These are phyloP conservation scores for Pinus taeda DNA, from an alignment of 75 land plant species.

Conservation along the genomic window DNA sequence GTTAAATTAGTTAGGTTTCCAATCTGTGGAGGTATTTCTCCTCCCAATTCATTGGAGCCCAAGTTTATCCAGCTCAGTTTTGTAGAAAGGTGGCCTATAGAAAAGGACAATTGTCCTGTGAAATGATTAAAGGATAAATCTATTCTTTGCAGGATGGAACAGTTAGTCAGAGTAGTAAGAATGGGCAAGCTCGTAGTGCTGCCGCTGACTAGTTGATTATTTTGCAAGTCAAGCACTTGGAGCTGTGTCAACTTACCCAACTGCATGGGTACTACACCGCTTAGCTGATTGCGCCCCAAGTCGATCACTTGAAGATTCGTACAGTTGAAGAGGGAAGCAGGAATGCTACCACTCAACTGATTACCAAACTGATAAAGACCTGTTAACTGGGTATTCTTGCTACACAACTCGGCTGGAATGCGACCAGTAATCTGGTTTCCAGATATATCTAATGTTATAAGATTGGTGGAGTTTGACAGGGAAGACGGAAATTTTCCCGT, in stretches of 20 bases:
- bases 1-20: constrained; percentile 2
- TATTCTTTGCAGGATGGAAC: not conserved
- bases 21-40: not conserved
- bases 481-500: not conserved
- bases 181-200: not conserved
- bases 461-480: not conserved
- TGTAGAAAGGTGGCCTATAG: not conserved
- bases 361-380: not conserved
- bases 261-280: not conserved
- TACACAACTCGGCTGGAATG: not conserved
- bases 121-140: not conserved
- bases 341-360: not conserved
- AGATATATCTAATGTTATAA: not conserved
- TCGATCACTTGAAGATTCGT: not conserved
- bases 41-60: not conserved
- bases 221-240: not conserved
- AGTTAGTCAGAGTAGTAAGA: not conserved
- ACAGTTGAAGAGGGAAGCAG: not conserved
- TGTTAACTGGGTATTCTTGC: not conserved
- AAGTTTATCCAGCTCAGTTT: not conserved
- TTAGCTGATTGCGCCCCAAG: not conserved
- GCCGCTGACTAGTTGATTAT: not conserved
- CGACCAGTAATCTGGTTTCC: not conserved
- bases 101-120: not conserved
- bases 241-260: not conserved